Conservation (phyloP, 2,329 filamentous ascomycete genomes). For the Diaporthe citri region DNA sequence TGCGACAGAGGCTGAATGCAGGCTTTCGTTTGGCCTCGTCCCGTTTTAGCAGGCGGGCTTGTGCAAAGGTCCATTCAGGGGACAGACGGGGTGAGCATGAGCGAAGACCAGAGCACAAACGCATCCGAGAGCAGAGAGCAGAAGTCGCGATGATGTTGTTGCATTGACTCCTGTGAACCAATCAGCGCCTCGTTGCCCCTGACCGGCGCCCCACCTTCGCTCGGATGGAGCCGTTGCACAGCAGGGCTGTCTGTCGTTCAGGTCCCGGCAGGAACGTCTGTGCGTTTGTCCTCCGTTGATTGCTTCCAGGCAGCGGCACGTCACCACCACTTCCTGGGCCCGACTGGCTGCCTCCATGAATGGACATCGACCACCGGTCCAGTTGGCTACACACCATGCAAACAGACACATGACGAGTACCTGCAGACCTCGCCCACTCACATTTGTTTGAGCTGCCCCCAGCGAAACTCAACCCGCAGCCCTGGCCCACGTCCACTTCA, state of each 20-base stretch:
- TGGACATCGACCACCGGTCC: not conserved
- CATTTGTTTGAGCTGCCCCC: not conserved
- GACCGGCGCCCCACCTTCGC: slow-evolving; percentile 13
- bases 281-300: slow-evolving; percentile 11
- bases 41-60: not conserved
- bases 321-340: not conserved
- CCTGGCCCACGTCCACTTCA: not conserved
- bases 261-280: not conserved
- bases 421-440: not conserved
- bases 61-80: not conserved
- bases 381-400: not conserved
- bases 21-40: not conserved
- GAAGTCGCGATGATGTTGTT: slow-evolving; percentile 35
- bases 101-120: not conserved
- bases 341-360: not conserved
- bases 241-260: slow-evolving; percentile 2
- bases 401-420: not conserved
- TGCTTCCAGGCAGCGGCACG: not conserved
- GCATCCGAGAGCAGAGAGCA: not conserved
- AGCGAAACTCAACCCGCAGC: not conserved
- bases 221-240: slow-evolving; percentile 17
- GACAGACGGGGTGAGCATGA: not conserved
- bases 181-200: slow-evolving; percentile 24
- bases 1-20: not conserved
- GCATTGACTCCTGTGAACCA: not conserved